These are phyloP conservation scores for Raddia distichophylla DNA, from an alignment of 176 grass and related monocot genomes.

Conservation along the genomic window DNA sequence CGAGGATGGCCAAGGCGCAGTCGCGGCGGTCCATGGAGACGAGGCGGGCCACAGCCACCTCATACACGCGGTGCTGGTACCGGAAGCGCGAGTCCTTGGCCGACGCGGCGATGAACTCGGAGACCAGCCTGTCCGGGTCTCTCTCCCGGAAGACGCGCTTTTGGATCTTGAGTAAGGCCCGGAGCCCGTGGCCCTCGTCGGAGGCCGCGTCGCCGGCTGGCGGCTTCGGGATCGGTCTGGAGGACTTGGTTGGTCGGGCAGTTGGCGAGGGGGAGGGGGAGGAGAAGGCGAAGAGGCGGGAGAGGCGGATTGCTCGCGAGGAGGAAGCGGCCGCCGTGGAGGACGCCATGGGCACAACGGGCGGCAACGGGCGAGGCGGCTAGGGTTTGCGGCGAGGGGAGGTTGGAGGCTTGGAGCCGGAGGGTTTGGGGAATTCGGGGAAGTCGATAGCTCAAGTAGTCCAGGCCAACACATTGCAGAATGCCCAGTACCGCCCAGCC, in stretches of 20 bases:
- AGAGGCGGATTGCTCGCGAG: conserved; percentile 39
- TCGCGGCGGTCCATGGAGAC: conserved; percentile 37
- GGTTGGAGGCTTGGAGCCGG: not conserved
- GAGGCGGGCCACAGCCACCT: conserved; percentile 54
- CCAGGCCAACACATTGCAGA: not conserved
- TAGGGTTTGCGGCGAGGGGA: not conserved
- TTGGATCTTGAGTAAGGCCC: not conserved
- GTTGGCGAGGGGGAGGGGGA: not conserved
- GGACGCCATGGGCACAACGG: conserved; percentile 10
- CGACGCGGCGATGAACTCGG: conserved; percentile 52
- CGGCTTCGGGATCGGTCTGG: not conserved
- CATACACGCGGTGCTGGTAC: conserved; percentile 47
- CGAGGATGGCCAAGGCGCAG: conserved; percentile 51
- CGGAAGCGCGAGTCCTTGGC: conserved; percentile 43
- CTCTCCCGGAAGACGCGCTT: conserved; percentile 27
- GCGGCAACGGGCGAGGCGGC: not conserved
- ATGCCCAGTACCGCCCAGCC: not conserved
- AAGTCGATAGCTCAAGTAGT: too few relatives aligned
- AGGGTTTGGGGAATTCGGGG: not conserved
- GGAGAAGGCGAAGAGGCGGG: conserved; percentile 28
- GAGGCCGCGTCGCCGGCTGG: not conserved
- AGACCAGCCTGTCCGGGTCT: conserved; percentile 59
- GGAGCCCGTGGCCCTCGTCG: not conserved
- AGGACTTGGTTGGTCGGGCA: not conserved
- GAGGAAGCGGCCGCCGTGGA: not conserved